Percentiles rank a stretch among this genome's conserved stretches.
These are phyloP conservation scores for Imleria badia DNA, from an alignment of 768 basidiomycete genomes.

Conservation along the genomic window DNA sequence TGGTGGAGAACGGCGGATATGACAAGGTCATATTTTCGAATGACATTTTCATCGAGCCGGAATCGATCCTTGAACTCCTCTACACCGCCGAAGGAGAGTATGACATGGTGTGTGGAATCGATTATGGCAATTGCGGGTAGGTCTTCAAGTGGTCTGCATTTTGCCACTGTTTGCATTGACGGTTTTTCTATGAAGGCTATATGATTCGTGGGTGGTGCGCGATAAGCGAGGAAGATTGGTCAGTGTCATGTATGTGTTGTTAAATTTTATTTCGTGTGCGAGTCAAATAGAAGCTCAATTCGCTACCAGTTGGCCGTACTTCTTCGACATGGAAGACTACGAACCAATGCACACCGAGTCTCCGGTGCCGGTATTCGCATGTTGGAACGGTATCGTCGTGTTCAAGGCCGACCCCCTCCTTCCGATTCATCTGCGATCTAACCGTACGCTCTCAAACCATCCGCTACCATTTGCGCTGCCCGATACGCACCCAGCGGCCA, in stretches of 20 bases:
- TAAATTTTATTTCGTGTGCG: background rate
- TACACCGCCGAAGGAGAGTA: constrained; percentile 38
- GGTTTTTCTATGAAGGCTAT: constrained; percentile 9
- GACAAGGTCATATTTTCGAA: constrained; percentile 43
- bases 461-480: constrained; percentile 25
- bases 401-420: constrained; percentile 42
- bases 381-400: constrained; percentile 47
- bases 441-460: constrained; percentile 35
- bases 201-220: constrained; percentile 26
- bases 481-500: constrained; percentile 11
- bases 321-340: constrained; percentile 38
- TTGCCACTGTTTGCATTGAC: background rate
- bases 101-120: constrained; percentile 45
- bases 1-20: constrained; percentile 35
- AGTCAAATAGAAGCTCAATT: background rate
- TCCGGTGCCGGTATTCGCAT: constrained; percentile 44
- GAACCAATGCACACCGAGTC: constrained; percentile 37
- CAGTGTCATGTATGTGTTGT: constrained; percentile 11
- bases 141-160: constrained; percentile 12
- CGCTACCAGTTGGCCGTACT: constrained; percentile 37
- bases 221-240: constrained; percentile 18
- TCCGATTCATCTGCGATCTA: constrained; percentile 38
- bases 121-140: constrained; percentile 36
- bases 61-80: constrained; percentile 40
- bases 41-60: constrained; percentile 42